phyloP scores from a whole-genome alignment of 352 stramenopile genomes.

The Phytopythium helicoides region DNA sequence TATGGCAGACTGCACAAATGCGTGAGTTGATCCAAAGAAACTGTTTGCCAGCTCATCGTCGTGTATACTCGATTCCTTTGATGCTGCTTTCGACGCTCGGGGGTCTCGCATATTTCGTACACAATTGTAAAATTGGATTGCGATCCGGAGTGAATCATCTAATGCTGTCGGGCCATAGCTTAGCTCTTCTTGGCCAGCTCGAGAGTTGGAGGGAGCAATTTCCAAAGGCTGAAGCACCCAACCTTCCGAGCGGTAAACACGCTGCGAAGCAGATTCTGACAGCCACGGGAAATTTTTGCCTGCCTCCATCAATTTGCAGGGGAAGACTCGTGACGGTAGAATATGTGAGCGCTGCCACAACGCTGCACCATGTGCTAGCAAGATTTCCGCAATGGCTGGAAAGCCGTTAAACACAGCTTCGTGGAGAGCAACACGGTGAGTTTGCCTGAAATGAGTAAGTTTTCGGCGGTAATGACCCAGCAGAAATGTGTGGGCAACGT shows the following conservation, averaged over 20 bases:
- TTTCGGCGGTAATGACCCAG: slow-evolving; percentile 48
- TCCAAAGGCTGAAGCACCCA: slow-evolving; percentile 55
- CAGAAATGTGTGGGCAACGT: slow-evolving; percentile 61
- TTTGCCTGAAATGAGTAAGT: slow-evolving; percentile 45
- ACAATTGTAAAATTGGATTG: slow-evolving; percentile 40
- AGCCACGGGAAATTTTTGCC: slow-evolving; percentile 4
- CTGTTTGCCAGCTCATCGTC: slow-evolving; percentile 28
- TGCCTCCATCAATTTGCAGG: slow-evolving; percentile 19
- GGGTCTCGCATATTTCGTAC: background rate
- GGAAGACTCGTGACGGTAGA: slow-evolving; percentile 44
- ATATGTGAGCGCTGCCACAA: slow-evolving; percentile 68
- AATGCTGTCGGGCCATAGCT: slow-evolving; percentile 33
- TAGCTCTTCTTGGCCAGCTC: background rate
- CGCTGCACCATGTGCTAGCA: slow-evolving; percentile 46
- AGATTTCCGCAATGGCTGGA: slow-evolving; percentile 42
- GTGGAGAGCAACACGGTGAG: slow-evolving; percentile 67
- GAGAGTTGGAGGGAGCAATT: background rate
- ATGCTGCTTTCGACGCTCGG: slow-evolving; percentile 20
- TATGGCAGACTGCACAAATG: slow-evolving; percentile 31
- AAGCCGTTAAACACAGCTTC: slow-evolving; percentile 73
- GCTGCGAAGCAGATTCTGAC: slow-evolving; percentile 6
- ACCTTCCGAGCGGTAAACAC: slow-evolving; percentile 21
- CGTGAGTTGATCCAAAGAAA: slow-evolving; percentile 30
- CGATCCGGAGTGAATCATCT: slow-evolving; percentile 45
- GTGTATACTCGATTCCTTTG: slow-evolving; percentile 2